phyloP scores from a whole-genome alignment of 768 basidiomycete genomes.

The Lepiota subincarnata region DNA sequence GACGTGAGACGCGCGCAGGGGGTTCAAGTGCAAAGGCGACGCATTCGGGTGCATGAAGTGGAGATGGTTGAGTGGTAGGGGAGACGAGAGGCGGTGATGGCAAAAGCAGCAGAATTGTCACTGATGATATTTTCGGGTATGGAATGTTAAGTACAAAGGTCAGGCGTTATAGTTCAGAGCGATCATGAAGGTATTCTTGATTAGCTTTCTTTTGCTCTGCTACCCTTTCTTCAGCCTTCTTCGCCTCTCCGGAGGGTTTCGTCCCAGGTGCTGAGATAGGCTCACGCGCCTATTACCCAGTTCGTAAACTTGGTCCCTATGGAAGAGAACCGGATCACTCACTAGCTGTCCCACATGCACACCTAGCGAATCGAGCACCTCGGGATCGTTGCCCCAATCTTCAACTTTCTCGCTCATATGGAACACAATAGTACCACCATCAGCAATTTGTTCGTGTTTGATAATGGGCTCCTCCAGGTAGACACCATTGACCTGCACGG shows the following conservation, averaged over 20 bases:
- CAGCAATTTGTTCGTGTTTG: constrained; percentile 51
- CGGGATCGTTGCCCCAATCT: constrained; percentile 29
- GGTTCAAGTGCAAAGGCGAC: background rate
- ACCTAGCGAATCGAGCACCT: constrained; percentile 15
- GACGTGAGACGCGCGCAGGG: background rate
- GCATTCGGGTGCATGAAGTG: too few species aligned
- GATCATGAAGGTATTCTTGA: background rate
- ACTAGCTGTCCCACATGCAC: constrained; percentile 2
- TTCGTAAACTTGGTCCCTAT: background rate
- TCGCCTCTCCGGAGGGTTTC: background rate
- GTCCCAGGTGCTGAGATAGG: background rate
- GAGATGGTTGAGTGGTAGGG: too few species aligned
- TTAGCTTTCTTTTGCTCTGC: background rate
- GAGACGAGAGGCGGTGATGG: too few species aligned
- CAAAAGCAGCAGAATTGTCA: too few species aligned
- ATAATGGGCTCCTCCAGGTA: constrained; percentile 44
- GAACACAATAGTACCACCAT: constrained; percentile 54
- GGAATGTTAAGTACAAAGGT: too few species aligned
- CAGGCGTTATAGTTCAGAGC: background rate
- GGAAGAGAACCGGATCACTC: background rate
- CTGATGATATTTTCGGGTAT: too few species aligned
- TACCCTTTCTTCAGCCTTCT: background rate
- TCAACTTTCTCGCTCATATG: constrained; percentile 50
- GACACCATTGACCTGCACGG: constrained; percentile 51
- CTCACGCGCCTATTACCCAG: background rate